Evolutionary conservation across 2,329 filamentous ascomycete genomes (phyloP), one percentile per base, ranked within the genome.

Genomic region (Myriosclerotinia curreyana): DNA sequence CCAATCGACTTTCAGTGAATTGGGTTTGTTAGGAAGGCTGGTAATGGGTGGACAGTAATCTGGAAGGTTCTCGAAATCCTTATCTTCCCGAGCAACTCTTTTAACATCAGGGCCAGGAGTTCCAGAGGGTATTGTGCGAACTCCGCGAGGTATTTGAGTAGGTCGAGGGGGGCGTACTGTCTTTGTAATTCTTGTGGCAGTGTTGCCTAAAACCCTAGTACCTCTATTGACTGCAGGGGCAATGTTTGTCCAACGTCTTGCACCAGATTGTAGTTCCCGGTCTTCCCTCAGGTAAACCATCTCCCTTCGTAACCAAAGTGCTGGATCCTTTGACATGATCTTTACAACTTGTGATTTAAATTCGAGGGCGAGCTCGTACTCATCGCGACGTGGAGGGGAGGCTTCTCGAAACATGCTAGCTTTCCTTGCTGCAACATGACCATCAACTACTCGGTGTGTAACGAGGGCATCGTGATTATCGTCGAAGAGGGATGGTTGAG

Each of bases 1-100:
- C 91, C 92, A 96, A 67, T 96, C 91, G 34, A 91, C 87, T 79
- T 93, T 94, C 70, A 95, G 82, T 50, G 83, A 85, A 75, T 91
- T 91, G 60, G 83, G 78, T 71, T 87, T 87, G 69, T 79, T 78
- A 9, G 87, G 85, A 5, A 95, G 82, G 2, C 88, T 87, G 63
- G 80, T 78, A 50, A 86, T 73, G 0, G 89, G 86, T 52, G 92
- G 92, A 60, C 86, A 91, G 74, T 83, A 90, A 75, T 96, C 86
- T 7, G 83, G 82, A 40, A 96, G 80, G 4, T 85, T 80, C 53
- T 82, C 80, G 76, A 91, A 96, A 75, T 96, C 89, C 74, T 90
- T 91, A 74, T 96, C 91, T 75, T 95, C 91, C 42, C 90, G 83
- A 71, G 87, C 92, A 22, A 86, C 84, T 34, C 86, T 77, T 74